Percentiles rank a stretch among this genome's conserved stretches.
Evolutionary conservation across 176 grass and related monocot genomes (phyloP).

Genomic region (Cocos nucifera): DNA sequence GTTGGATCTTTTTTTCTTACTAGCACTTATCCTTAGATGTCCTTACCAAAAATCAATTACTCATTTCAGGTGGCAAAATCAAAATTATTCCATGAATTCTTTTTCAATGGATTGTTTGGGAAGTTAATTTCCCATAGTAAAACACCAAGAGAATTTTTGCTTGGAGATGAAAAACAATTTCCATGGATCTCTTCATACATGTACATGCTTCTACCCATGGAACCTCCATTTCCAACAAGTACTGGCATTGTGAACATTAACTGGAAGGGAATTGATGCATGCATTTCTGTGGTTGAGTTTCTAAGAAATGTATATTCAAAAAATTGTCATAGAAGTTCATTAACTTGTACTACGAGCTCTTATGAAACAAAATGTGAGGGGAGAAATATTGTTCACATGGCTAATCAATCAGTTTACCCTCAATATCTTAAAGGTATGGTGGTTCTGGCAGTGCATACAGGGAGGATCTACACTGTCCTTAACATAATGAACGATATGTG

Average conservation of each 20-base stretch:
- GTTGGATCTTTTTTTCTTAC: too few relatives aligned
- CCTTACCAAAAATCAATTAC: background rate
- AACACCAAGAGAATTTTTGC: slow-evolving; percentile 4
- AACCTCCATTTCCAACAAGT: background rate
- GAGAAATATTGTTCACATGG: background rate
- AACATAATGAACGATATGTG: background rate
- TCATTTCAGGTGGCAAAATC: slow-evolving; percentile 1
- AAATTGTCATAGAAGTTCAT: background rate
- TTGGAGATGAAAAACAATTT: background rate
- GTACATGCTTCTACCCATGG: slow-evolving; percentile 9
- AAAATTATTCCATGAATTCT: slow-evolving; percentile 12
- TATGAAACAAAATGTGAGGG: background rate
- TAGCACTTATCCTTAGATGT: background rate
- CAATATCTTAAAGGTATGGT: background rate
- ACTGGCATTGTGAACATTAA: background rate
- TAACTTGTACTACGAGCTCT: background rate
- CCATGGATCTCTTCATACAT: background rate
- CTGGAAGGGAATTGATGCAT: slow-evolving; percentile 1
- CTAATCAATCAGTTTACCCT: slow-evolving; percentile 2
- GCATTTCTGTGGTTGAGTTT: background rate
- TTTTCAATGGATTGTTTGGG: slow-evolving; percentile 14
- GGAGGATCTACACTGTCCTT: slow-evolving; percentile 14
- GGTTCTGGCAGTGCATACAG: slow-evolving; percentile 4
- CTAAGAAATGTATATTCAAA: background rate
- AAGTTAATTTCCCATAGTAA: background rate